phyloP scores from a whole-genome alignment of 2,329 filamentous ascomycete genomes.

The Alternaria alternata region DNA sequence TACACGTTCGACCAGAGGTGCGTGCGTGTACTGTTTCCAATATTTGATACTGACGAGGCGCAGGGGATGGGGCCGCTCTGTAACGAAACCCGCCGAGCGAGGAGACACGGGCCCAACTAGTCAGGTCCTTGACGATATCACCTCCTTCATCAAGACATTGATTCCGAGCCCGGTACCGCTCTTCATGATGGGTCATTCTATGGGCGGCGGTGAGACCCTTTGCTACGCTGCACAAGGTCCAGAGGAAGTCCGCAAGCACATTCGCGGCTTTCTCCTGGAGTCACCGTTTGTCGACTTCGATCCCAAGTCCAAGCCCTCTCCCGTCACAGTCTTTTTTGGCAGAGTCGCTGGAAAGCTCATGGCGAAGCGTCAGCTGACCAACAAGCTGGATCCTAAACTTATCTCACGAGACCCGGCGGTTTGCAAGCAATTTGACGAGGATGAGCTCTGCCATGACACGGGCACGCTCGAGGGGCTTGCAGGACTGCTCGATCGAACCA shows the following conservation, averaged over 20 bases:
- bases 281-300: slow-evolving; percentile 81
- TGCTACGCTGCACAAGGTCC: slow-evolving; percentile 62
- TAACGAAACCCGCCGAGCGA: slow-evolving; percentile 66
- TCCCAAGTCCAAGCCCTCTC: slow-evolving; percentile 68
- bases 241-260: slow-evolving; percentile 62
- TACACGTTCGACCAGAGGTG: slow-evolving; percentile 79
- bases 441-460: slow-evolving; percentile 79
- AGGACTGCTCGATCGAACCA: slow-evolving; percentile 77
- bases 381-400: slow-evolving; percentile 69
- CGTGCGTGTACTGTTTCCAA: slow-evolving; percentile 31
- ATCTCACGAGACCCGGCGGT: slow-evolving; percentile 74
- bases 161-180: slow-evolving; percentile 66
- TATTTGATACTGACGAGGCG: slow-evolving; percentile 17
- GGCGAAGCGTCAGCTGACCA: slow-evolving; percentile 71
- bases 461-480: slow-evolving; percentile 85
- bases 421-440: slow-evolving; percentile 67
- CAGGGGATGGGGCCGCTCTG: slow-evolving; percentile 82
- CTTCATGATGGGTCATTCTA: slow-evolving; percentile 89
- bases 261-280: slow-evolving; percentile 79
- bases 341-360: slow-evolving; percentile 72
- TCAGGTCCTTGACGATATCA: slow-evolving; percentile 79
- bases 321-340: slow-evolving; percentile 70
- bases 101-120: slow-evolving; percentile 78
- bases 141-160: slow-evolving; percentile 72
- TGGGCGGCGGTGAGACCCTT: slow-evolving; percentile 84